These are phyloP conservation scores for Camelina sativa DNA, from an alignment of 345 rosid species.

Conservation along the genomic window DNA sequence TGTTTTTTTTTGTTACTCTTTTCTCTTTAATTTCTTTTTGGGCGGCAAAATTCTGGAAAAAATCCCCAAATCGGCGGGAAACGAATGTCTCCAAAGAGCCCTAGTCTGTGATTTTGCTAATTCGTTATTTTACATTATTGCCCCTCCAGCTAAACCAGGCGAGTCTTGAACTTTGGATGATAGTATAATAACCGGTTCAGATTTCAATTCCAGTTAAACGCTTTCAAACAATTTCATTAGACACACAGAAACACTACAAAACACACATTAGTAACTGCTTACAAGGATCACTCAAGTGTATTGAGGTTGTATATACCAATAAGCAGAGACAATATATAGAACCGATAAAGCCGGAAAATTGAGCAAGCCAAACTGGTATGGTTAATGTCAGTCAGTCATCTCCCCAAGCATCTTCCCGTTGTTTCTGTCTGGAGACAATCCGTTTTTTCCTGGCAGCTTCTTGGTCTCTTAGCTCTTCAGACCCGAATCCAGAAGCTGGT, in stretches of 20 bases:
- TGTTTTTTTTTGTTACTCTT: too few species aligned
- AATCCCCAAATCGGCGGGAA: constrained; percentile 28
- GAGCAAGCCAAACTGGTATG: background rate
- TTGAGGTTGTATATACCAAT: constrained; percentile 20
- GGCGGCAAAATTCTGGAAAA: constrained; percentile 20
- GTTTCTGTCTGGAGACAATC: constrained; percentile 72
- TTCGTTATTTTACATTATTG: constrained; percentile 19
- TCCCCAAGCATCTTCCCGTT: constrained; percentile 95
- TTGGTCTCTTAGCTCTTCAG: constrained; percentile 69
- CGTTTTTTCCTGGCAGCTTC: constrained; percentile 88
- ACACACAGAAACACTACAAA: constrained; percentile 16
- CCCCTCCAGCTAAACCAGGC: background rate
- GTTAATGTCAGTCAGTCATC: constrained; percentile 45
- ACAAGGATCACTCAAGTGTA: constrained; percentile 25
- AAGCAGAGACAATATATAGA: constrained; percentile 1
- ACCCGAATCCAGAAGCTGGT: constrained; percentile 61
- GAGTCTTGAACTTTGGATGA: background rate
- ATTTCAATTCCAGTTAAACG: constrained; percentile 20
- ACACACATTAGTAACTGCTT: constrained; percentile 1
- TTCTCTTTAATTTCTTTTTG: background rate
- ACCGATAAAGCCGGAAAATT: constrained; percentile 27
- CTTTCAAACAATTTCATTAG: constrained; percentile 2
- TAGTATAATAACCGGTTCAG: constrained; percentile 3
- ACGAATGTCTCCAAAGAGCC: constrained; percentile 13
- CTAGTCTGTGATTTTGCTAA: constrained; percentile 2